Base-by-base conservation (phyloP, 2,329 filamentous ascomycete genomes). In the Neopestalotiopsis sp. region DNA sequence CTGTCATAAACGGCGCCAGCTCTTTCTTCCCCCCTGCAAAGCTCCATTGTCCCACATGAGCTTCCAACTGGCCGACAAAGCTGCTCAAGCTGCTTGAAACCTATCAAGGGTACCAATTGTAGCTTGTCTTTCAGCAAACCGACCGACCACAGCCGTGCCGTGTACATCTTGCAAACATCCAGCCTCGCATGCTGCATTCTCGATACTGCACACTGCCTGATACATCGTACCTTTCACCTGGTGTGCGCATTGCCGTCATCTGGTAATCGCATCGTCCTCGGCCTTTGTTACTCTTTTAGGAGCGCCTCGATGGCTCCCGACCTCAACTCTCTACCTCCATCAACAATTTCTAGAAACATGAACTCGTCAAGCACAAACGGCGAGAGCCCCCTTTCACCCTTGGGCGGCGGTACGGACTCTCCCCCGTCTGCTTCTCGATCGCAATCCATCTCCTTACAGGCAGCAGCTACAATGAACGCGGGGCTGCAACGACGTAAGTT, bases 381-480 rank as follows among this genome's bases (percentile, higher is more conserved):
- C 68, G 78, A 79, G 59, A 68, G 76, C 45, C 67, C 68, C 57
- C 52, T 72, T 62, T 74, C 73, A 67, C 66, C 77, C 40, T 59
- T 34, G 24, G 59, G n/a, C 10, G 78, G 78, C 12, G 78, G 78
- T 52, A 78, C 81, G 72, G 83, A 87, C 69, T 88, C 88, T 30
- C 86, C 89, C 32, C 88, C 88, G 40, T 85, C 88, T 62, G 90
- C 90, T 59, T 88, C 89, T 49, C 86, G 91, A 73, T 89, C 89
- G 64, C 88, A 91, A 42, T 89, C 91, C 56, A 86, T 88, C 71
- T 94, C 92, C 14, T 85, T 96, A 10, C 92, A 92, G 77, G 92
- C 92, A 65, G 90, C 93, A 13, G 92, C 92, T 7, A 90, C 92
- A 58, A 88, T 95, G 80, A 95, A 95, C 78, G 91, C 92, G 34